Evolutionary conservation across 1,284 basidiomycete genomes (phyloP).

Genomic region (Sanghuangporus sanghuang): DNA sequence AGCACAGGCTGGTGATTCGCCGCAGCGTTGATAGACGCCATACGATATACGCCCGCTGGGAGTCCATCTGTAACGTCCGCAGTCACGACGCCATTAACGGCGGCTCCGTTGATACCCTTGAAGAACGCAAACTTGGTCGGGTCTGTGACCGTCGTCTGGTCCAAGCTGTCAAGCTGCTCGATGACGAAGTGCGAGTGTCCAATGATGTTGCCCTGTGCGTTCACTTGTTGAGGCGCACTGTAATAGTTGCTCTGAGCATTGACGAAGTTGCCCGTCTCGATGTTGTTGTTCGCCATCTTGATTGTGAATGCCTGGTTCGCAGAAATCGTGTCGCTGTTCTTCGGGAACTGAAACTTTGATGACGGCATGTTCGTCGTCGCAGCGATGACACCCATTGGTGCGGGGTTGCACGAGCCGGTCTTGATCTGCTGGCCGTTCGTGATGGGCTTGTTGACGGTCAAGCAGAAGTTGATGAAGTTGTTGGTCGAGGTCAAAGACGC

Average conservation of each 20-base stretch:
- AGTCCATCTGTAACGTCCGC: constrained; percentile 56
- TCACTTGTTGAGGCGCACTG: constrained; percentile 54
- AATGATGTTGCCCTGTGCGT: constrained; percentile 44
- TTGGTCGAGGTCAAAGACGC: constrained; percentile 44
- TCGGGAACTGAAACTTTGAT: constrained; percentile 42
- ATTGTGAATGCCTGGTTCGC: constrained; percentile 45
- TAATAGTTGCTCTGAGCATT: constrained; percentile 53
- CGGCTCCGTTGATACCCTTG: constrained; percentile 53
- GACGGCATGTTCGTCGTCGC: constrained; percentile 41
- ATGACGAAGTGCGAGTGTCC: constrained; percentile 68
- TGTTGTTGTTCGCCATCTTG: constrained; percentile 40
- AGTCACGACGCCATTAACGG: constrained; percentile 44
- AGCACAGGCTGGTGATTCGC: constrained; percentile 60
- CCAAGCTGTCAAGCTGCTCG: constrained; percentile 47
- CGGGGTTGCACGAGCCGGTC: constrained; percentile 37
- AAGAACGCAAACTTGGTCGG: constrained; percentile 64
- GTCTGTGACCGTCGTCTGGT: constrained; percentile 49
- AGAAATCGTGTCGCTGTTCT: constrained; percentile 38
- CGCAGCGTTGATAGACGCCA: constrained; percentile 46
- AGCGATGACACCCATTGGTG: constrained; percentile 40
- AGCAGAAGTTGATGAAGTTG: constrained; percentile 51
- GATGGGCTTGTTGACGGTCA: constrained; percentile 26
- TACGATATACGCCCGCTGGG: constrained; percentile 49
- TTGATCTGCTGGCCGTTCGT: constrained; percentile 42
- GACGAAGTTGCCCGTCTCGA: constrained; percentile 49